Base-by-base conservation (phyloP, 2,329 filamentous ascomycete genomes). In the Hymenoscyphus linearis region DNA sequence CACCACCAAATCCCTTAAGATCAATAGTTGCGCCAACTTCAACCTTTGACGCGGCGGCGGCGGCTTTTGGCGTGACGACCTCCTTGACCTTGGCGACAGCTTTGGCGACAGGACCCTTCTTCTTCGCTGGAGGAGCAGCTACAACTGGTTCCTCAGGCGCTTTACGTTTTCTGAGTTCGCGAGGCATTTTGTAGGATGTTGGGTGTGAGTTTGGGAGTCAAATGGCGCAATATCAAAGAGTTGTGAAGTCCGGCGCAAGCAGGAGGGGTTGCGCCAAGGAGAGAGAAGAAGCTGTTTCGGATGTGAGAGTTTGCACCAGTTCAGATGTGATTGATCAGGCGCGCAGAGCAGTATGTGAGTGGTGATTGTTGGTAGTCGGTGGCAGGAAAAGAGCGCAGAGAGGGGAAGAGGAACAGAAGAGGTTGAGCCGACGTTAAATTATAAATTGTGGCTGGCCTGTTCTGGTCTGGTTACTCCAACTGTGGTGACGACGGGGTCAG, bases 141-240 rank as follows among this genome's bases (percentile, higher is more conserved):
- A 31, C 31, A 7, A 31, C 40, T 63, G 79, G n/a, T n/a, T 47
- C 76, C 58, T 77, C 72, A 58, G 78, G 79, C 66, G 82, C 81
- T 75, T 85, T 85, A 77, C 84, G 82, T 77, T 86, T 85, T 75
- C 84, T 80, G 52, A 86, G 77, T 70, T 81, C 81, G 68, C 81
- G 78, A 65, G 82, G 80, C 84, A 86, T 85, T 59, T 64, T 63
- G 61, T n/a, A 31, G 18, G 44, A 47, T 64, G 26, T n/a, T 61
- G 55, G 36, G 22, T 22, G 35, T 54, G 37, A 47, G 52, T 57
- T 58, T 57, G 27, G 60, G 25, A 58, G 37, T 59, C 63, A 52
- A 59, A 55, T 55, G 34, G 57, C 47, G 63, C 52, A 59, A 60
- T 60, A 55, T 60, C 36, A 59, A 62, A 66, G 58, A 35, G 50